Percentiles rank a stretch among this genome's conserved stretches.
Evolutionary conservation across 768 basidiomycete genomes (phyloP).

Genomic region (Suillus subaureus): DNA sequence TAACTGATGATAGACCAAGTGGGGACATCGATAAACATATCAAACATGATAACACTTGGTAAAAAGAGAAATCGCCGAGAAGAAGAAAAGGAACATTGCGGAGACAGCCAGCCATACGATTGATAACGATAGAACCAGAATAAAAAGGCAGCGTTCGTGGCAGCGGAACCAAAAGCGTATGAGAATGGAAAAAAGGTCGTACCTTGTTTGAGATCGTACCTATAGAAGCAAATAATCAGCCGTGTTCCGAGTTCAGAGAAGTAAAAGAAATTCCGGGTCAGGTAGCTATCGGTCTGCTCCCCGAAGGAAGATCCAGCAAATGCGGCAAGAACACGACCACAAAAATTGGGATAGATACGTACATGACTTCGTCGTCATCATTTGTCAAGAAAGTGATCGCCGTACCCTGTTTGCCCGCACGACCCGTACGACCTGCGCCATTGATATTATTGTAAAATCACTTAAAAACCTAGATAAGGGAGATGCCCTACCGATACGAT

Average conservation of each 20-base stretch:
- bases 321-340: not conserved
- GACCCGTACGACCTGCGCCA: conserved; percentile 89
- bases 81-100: conserved; percentile 1
- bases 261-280: not conserved
- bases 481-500: conserved; percentile 82
- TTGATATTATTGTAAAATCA: conserved; percentile 10
- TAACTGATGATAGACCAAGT: not conserved
- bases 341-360: conserved; percentile 35
- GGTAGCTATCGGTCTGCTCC: not conserved
- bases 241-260: conserved; percentile 3
- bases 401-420: conserved; percentile 92
- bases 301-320: conserved; percentile 11
- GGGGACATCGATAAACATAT: not conserved
- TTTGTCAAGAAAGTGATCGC: conserved; percentile 96
- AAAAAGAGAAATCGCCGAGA: conserved; percentile 19
- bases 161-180: conserved; percentile 11
- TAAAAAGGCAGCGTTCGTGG: not conserved
- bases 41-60: not conserved
- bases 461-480: not conserved
- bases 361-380: conserved; percentile 98
- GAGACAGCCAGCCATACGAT: not conserved
- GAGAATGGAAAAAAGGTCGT: conserved; percentile 23
- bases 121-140: conserved; percentile 14
- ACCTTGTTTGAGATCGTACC: conserved; percentile 97
- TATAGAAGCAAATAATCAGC: conserved; percentile 32